Evolutionary conservation across 257 asterid species (phyloP), one percentile per base, ranked within the genome.

Genomic region (Primulina tabacum): DNA sequence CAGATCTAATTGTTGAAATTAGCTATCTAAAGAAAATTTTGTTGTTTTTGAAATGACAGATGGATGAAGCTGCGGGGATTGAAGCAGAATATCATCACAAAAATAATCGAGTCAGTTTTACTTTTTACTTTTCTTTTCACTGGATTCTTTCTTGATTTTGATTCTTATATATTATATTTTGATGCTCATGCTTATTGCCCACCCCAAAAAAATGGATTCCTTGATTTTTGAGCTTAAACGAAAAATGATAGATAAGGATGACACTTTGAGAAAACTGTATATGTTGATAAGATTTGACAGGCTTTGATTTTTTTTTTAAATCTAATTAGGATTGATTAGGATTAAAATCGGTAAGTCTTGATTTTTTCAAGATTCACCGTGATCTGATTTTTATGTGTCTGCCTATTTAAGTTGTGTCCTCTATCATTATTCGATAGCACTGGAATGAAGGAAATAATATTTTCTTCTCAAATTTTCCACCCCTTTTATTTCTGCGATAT

Each of bases 21-120:
- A 55, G 53, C 62, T 50, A 62, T 58, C 67, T 76, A 57, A 65
- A 64, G 53, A 62, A 73, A 37, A 59, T 21, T 8, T 37, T 53
- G 66, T 50, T 70, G 61, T 62, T 71, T 78, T 7, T 74, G 74
- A 62, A 76, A 68, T 68, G 77, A 82, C 87, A 93, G 97, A 90
- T 90, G 99, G 99, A 93, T 47, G 96, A 87, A 73, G 79, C 96
- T 72, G 96, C 96, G 14, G 97, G 99, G 72, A 90, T 90, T 67
- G 99, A 93, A 78, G 92, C 90, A 71, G 99, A 93, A 77, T 93
- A 93, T 86, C 97, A 93, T 76, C 97, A 89, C 82, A 93, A 89
- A 82, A 93, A 89, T 52, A 90, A 81, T 71, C 84, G 90, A 78
- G 97, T 93, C 16, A 80, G 94, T 85, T 68, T 64, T 68, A 35